Evolutionary conservation across 352 stramenopile genomes (phyloP), one percentile per base, ranked within the genome.

Genomic region (Globisporangium takayamanum): DNA sequence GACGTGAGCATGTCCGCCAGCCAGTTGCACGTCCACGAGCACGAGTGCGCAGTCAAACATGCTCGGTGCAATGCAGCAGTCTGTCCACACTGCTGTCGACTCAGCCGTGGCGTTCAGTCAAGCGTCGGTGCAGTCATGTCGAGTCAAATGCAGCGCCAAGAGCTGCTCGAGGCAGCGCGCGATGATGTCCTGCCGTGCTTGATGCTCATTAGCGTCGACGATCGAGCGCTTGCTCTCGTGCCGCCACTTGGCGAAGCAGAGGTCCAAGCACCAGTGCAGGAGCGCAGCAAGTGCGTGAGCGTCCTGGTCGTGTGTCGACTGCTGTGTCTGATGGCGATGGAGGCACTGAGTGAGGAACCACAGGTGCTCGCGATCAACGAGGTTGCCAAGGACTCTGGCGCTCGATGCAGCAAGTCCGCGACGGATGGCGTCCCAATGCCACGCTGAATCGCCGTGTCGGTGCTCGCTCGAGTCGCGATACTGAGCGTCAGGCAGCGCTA

Each of bases 1-100:
- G 15, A 10, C 33, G 47, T 3, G n/a, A 15, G 2, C 16, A 5
- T 20, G 30, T 11, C 16, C 16, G 10, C 7, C 4, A 5, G 18
- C 11, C 20, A 62, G 18, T 26, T 67, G 53, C 2, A 2, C 51
- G 41, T 72, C 50, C 1, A 75, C 16, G 25, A 80, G 51, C 3
- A 62, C 36, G n/a, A 75, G 62, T 5, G 67, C 53, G 8, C 58
- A 71, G 4, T 73, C 53, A 44, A 73, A 73, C 36, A 67, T 68
- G 5, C 61, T 61, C 18, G 61, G 44, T 0, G 44, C 2, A 47
- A 76, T 51, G 37, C 46, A 52, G 25, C 48, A 25, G 20, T 66
- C 47, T 30, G 73, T 53, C 72, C 67, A 77, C 25, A 36, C 5
- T 3, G 14, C 26, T 1, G 8, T 1, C 2, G 12, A 18, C 15